Evolutionary conservation across 768 basidiomycete species (phyloP), one percentile per base, ranked within the genome.

Genomic region (Trametes coccinea): DNA sequence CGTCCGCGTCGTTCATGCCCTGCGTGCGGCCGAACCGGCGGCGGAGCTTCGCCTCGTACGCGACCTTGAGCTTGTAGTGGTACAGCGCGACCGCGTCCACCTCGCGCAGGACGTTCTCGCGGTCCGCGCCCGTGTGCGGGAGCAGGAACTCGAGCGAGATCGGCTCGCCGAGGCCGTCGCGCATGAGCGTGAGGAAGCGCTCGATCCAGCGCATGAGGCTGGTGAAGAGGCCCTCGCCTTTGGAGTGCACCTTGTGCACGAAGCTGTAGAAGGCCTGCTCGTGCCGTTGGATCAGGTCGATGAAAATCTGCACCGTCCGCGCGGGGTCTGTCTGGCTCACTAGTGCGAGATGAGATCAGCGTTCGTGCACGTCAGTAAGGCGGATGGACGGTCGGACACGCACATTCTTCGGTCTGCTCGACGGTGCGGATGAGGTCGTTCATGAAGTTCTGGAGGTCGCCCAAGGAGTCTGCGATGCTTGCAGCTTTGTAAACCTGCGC

Each of bases 401-500:
- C 71, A 94, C 95, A 75, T 67, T 94, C 90, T 79, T 98, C 96
- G 4, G 90, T 87, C 59, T 83, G 82, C 71, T 98, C 96, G 7
- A 98, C 95, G 0, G 97, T 98, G 73, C 80, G 86, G 70, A 98
- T 96, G 59, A 99, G 82, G 72, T 99, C 97, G 64, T 90, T 95
- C 68, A 98, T 82, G 70, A 99, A 99, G 67, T 81, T 92, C 75
- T 98, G 97, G 51, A 98, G 69, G 72, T 98, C 97, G 33, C 85
- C 80, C 0, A 99, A 71, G 1, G 95, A 98, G 72, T 98, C 96
- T 10, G 92, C 90, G 56, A 99, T 98, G 71, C 91, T 97, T 5
- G 97, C 97, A 9, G 97, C 97, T 68, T 92, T 87, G 77, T 98
- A 99, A 1, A 98, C 97, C 70, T 96, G 93, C 2, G 97, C 97